Evolutionary conservation across 202 grass and related monocot genomes (phyloP).

Genomic region (Panicum virgatum): DNA sequence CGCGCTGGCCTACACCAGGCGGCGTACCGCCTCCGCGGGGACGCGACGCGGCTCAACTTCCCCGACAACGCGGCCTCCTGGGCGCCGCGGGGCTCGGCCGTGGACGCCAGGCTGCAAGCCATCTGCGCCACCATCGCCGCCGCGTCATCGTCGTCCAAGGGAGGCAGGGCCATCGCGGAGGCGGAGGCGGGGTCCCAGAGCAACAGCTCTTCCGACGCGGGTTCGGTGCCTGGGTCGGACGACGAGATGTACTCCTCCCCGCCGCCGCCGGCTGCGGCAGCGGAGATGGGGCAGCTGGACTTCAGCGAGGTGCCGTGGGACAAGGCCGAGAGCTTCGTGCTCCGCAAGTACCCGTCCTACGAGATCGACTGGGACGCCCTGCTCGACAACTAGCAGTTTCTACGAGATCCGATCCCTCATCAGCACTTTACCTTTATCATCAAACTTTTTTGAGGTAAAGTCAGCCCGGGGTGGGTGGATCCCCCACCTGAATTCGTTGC

Average conservation of each 20-base stretch:
- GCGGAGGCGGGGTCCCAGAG: background rate
- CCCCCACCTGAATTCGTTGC: no score
- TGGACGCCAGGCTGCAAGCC: conserved; percentile 57
- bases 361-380: conserved; percentile 68
- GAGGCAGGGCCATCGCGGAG: background rate
- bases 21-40: conserved; percentile 48
- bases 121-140: conserved; percentile 55
- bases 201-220: conserved; percentile 16
- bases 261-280: background rate
- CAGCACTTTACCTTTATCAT: no score
- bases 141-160: conserved; percentile 21
- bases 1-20: conserved; percentile 47
- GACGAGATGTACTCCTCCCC: conserved; percentile 4
- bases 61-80: conserved; percentile 46
- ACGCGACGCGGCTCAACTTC: conserved; percentile 47
- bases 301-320: conserved; percentile 67
- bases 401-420: no score
- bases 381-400: conserved; percentile 26
- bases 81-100: conserved; percentile 39
- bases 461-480: no score
- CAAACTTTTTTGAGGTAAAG: no score
- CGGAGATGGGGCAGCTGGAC: conserved; percentile 52
- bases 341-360: conserved; percentile 58
- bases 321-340: conserved; percentile 46
- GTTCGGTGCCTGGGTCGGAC: conserved; percentile 14